Conservation (phyloP, 371 early-diverging fungal species). For the Dinochytrium kinnereticum region DNA sequence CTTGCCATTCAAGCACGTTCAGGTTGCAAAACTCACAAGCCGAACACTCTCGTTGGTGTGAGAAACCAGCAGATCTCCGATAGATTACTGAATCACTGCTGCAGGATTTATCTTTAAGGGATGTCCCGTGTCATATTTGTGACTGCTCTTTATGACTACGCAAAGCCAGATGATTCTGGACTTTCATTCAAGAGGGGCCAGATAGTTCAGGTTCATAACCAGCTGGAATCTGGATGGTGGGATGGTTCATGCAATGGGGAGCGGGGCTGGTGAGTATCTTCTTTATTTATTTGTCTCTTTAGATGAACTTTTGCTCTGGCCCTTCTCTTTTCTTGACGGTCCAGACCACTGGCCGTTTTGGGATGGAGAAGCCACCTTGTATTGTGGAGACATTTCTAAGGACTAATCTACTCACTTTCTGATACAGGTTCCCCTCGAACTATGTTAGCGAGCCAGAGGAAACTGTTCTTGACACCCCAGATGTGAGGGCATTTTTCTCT, state of each 20-base stretch:
- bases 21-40: too few relatives aligned
- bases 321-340: not conserved
- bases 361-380: not conserved
- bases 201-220: slow-evolving; percentile 82
- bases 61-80: too few relatives aligned
- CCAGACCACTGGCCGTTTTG: too few relatives aligned
- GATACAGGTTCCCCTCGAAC: slow-evolving; percentile 83
- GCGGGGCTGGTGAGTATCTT: slow-evolving; percentile 40
- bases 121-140: slow-evolving; percentile 25
- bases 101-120: too few relatives aligned
- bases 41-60: too few relatives aligned
- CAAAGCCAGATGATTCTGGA: slow-evolving; percentile 69
- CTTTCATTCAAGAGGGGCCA: slow-evolving; percentile 81
- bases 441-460: slow-evolving; percentile 61
- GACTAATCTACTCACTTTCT: not conserved
- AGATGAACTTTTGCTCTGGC: not conserved
- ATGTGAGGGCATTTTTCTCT: not conserved
- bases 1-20: too few relatives aligned
- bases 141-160: slow-evolving; percentile 79
- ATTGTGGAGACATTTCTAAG: not conserved
- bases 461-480: slow-evolving; percentile 7
- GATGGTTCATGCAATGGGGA: slow-evolving; percentile 64
- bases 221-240: slow-evolving; percentile 95
- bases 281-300: slow-evolving; percentile 10
- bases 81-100: too few relatives aligned